Evolutionary conservation across 2,329 filamentous ascomycete genomes (phyloP), one percentile per base, ranked within the genome.

Genomic region (Tolypocladium guangdongense): DNA sequence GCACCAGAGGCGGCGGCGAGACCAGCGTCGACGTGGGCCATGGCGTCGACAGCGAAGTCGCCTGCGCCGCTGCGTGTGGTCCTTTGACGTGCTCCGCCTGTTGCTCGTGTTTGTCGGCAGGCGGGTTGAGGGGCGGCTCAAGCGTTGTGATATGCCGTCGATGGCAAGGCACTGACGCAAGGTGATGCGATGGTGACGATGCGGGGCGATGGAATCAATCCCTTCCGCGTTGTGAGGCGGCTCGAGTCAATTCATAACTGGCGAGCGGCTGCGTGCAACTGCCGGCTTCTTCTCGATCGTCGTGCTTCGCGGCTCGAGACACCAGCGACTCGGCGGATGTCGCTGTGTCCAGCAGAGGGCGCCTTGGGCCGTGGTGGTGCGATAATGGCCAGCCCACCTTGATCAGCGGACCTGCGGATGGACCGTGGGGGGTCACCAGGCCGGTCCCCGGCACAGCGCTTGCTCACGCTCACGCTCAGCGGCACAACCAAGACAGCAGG

Each of bases 1-100:
- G 57, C 55, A 46, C 60, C 62, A 55, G 57, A 57, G 16, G 56
- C 55, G 41, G 58, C 55, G 35, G 64, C 60, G 32, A 10, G 32
- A 22, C 43, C 51, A 30, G 48, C 50, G 35, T 51, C 36, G 38
- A 35, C 51, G 30, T 20, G 20, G 20, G 30, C 54, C 54, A 53
- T 55, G 48, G 35, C 46, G 7, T 50, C 51, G 27, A 32, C 22
- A 18, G 7, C 24, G 24, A n/a, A 32, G 43, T 32, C 16, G 27
- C 43, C 43, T 32, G 20, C 14, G 32, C 27, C 18, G 43, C 43
- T n/a, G 8, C 14, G 1, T 32, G 11, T 14, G 39, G 14, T 32
- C 30, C 43, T 20, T 7, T 32, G 16, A 8, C 27, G 16, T 46
- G 16, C 14, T 32, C n/a, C 18, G 43, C 32, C 43, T n/a, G 43